Conservation (phyloP, 2,329 filamentous ascomycete species). For the Phymatotrichopsis omnivora region DNA sequence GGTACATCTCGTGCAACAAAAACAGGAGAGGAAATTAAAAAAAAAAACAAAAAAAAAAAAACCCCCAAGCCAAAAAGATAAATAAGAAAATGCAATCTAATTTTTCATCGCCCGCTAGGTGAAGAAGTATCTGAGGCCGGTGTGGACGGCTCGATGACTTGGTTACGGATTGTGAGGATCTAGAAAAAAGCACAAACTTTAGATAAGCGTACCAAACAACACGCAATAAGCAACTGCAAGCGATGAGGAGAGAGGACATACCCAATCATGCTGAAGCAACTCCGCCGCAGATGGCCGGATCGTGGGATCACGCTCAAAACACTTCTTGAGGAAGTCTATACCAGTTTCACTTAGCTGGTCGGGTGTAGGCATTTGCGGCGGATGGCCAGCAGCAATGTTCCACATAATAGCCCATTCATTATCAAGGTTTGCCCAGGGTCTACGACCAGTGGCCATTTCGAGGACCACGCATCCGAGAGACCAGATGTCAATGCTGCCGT, state of each 20-base stretch:
- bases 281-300: slow-evolving; percentile 75
- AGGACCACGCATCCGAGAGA: slow-evolving; percentile 92
- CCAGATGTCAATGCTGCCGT: slow-evolving; percentile 89
- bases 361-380: slow-evolving; percentile 66
- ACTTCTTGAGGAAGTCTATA: slow-evolving; percentile 77
- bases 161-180: slow-evolving; percentile 28
- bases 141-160: slow-evolving; percentile 28
- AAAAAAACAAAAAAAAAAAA: not conserved
- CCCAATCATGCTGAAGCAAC: slow-evolving; percentile 89
- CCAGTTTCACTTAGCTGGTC: slow-evolving; percentile 79
- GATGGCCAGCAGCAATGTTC: slow-evolving; percentile 95
- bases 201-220: not conserved
- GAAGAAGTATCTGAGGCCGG: slow-evolving; percentile 24
- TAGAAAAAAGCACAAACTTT: slow-evolving; percentile 2
- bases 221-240: not conserved
- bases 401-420: slow-evolving; percentile 99
- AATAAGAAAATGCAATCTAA: not conserved
- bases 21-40: not conserved
- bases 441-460: slow-evolving; percentile 91
- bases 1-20: no score
- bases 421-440: slow-evolving; percentile 90
- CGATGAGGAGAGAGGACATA: slow-evolving; percentile 32
- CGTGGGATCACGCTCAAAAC: slow-evolving; percentile 75
- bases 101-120: slow-evolving; percentile 15
- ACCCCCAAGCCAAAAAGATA: not conserved